Percentiles rank a stretch among this genome's conserved stretches.
These are phyloP conservation scores for Kalmanozyma brasiliensis DNA, from an alignment of 1,284 basidiomycete genomes.

Conservation along the genomic window DNA sequence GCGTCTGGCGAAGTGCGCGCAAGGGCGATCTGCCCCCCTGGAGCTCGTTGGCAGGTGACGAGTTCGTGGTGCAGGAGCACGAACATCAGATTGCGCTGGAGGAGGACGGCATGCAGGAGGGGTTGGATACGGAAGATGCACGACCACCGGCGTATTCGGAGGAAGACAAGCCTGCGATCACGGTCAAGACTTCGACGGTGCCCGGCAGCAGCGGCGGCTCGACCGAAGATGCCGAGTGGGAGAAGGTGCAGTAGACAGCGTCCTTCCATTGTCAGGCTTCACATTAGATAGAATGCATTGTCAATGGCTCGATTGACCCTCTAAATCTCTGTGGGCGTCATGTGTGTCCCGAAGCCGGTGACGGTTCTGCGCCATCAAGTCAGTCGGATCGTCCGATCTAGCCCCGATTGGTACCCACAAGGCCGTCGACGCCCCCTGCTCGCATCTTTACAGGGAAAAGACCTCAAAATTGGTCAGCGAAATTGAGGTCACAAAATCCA, in stretches of 20 bases:
- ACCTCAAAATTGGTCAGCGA: too few species aligned
- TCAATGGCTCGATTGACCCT: too few species aligned
- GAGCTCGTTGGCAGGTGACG: conserved; percentile 42
- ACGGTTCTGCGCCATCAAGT: too few species aligned
- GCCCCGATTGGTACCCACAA: too few species aligned
- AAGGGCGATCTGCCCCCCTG: conserved; percentile 54
- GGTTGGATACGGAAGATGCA: conserved; percentile 26
- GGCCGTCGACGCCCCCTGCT: too few species aligned
- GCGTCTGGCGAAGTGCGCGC: conserved; percentile 53
- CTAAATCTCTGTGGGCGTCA: too few species aligned
- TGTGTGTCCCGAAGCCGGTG: too few species aligned
- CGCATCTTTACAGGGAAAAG: too few species aligned
- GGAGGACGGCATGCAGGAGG: conserved; percentile 17
- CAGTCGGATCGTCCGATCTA: too few species aligned
- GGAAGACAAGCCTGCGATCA: conserved; percentile 17
- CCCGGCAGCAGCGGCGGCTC: conserved; percentile 30
- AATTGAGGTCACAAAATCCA: conserved; percentile 10
- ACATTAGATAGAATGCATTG: too few species aligned
- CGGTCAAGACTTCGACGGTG: conserved; percentile 37
- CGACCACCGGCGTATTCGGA: conserved; percentile 21
- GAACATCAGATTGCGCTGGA: conserved; percentile 13
- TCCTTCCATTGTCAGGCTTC: too few species aligned
- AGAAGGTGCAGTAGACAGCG: conserved; percentile 42
- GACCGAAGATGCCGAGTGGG: conserved; percentile 47
- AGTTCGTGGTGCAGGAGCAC: conserved; percentile 34